A percentile compares a stretch with the other conserved stretches of the same genome.
phyloP scores from a whole-genome alignment of 177 flowering plant genomes.

The Vitis hybrid region DNA sequence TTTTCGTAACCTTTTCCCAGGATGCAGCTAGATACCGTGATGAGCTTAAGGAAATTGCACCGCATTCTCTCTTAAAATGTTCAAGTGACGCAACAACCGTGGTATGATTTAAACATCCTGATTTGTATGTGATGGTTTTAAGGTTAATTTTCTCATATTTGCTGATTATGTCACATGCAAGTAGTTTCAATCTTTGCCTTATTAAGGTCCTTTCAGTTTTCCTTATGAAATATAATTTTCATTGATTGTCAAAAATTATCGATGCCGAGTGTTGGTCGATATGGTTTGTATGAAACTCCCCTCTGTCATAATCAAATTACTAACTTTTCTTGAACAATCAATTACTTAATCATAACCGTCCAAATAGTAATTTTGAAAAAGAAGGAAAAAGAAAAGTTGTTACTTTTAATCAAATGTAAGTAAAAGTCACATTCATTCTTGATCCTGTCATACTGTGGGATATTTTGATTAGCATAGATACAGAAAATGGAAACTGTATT shows the following conservation, averaged over 20 bases:
- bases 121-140: too few relatives aligned
- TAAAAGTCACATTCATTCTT: too few relatives aligned
- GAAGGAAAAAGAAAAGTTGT: not conserved
- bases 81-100: conserved; percentile 92
- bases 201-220: not conserved
- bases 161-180: not conserved
- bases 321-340: not conserved
- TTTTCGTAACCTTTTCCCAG: conserved; percentile 33
- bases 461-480: too few relatives aligned
- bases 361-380: too few relatives aligned
- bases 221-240: not conserved
- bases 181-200: not conserved
- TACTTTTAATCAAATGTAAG: not conserved
- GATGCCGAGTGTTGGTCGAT: not conserved
- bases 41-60: conserved; percentile 74
- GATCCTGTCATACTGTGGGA: too few relatives aligned
- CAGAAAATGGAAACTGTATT: too few relatives aligned
- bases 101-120: conserved; percentile 38
- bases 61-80: conserved; percentile 75
- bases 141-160: not conserved
- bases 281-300: not conserved
- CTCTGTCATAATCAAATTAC: not conserved
- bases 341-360: not conserved
- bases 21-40: conserved; percentile 85
- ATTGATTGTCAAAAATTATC: not conserved